Conservation (phyloP, 805 yeast species). For the Saccharomycopsis microspora region DNA sequence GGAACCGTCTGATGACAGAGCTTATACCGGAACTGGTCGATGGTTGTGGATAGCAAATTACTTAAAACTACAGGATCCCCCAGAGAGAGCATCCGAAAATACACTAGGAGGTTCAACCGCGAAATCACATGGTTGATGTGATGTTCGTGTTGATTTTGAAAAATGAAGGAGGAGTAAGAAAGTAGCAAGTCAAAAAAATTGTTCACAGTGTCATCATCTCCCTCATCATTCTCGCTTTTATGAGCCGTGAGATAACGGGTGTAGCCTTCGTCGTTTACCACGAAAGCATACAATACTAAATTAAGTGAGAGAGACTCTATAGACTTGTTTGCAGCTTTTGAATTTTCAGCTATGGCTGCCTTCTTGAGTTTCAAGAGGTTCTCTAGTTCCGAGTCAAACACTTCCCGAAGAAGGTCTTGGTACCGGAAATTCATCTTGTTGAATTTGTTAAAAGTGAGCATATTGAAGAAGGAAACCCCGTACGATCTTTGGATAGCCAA, state of each 20-base stretch:
- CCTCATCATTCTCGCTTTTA: not conserved
- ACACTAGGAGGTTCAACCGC: conserved; percentile 22
- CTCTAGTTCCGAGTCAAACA: conserved; percentile 6
- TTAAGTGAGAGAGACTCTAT: conserved; percentile 14
- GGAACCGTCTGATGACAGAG: conserved; percentile 31
- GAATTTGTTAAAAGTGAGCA: conserved; percentile 15
- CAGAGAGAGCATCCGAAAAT: conserved; percentile 21
- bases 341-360: not conserved
- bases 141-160: conserved; percentile 28
- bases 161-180: conserved; percentile 27
- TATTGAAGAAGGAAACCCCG: conserved; percentile 12
- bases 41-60: conserved; percentile 16
- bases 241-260: conserved; percentile 1
- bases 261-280: conserved; percentile 4
- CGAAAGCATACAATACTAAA: conserved; percentile 8
- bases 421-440: conserved; percentile 13
- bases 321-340: not conserved
- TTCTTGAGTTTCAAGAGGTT: conserved; percentile 3
- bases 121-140: conserved; percentile 20
- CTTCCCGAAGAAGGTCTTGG: not conserved
- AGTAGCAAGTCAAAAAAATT: conserved; percentile 24
- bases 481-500: conserved; percentile 6
- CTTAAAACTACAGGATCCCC: conserved; percentile 9
- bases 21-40: conserved; percentile 31
- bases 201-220: not conserved